Percentiles rank a stretch among this genome's conserved stretches.
phyloP scores from a whole-genome alignment of 2,329 filamentous ascomycete genomes.

The Aureobasidium sp. region DNA sequence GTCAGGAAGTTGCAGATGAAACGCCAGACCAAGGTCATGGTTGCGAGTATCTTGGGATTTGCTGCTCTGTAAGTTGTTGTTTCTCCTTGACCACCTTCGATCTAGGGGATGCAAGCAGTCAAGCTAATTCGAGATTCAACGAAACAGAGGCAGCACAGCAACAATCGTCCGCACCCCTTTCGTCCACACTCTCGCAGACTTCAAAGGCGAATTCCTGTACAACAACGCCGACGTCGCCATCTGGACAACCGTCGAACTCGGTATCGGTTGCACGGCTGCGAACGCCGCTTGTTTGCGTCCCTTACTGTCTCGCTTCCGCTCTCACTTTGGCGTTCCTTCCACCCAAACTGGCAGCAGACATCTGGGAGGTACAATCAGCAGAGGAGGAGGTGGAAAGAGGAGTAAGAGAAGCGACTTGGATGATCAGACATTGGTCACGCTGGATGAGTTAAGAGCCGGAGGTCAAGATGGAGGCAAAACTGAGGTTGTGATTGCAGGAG shows the following conservation, averaged over 20 bases:
- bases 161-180: slow-evolving; percentile 40
- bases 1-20: slow-evolving; percentile 34
- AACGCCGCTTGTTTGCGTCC: slow-evolving; percentile 42
- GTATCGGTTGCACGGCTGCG: slow-evolving; percentile 31
- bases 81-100: too few species aligned
- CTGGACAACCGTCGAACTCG: slow-evolving; percentile 26
- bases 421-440: neutral
- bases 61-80: slow-evolving; percentile 22
- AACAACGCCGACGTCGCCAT: slow-evolving; percentile 32
- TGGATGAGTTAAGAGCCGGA: neutral
- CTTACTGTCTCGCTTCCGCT: slow-evolving; percentile 25
- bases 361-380: neutral
- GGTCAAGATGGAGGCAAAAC: neutral
- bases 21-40: slow-evolving; percentile 27
- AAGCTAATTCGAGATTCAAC: too few species aligned
- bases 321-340: neutral
- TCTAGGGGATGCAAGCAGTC: too few species aligned
- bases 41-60: slow-evolving; percentile 31
- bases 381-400: neutral
- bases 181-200: slow-evolving; percentile 28
- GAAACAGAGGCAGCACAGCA: slow-evolving; percentile 40
- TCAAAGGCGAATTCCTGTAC: slow-evolving; percentile 35
- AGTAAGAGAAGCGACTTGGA: neutral
- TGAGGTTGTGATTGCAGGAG: neutral
- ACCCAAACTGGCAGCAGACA: neutral